Conservation (phyloP, 1,139 yeast genomes). For the Candida sanyaensis region DNA sequence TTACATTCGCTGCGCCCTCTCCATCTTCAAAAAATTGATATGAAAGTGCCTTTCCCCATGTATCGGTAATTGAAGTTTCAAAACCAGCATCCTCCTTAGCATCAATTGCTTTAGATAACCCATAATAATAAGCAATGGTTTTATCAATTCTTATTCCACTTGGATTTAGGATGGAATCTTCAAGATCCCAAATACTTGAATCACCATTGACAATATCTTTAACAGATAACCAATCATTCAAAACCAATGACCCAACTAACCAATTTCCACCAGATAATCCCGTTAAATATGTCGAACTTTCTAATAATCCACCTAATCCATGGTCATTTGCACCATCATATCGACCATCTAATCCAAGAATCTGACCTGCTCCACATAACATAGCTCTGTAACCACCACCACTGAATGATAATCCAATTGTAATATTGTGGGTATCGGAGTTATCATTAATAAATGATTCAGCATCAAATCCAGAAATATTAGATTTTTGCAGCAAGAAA, state of each 20-base stretch:
- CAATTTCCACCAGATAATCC: conserved; percentile 50
- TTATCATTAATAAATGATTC: conserved; percentile 27
- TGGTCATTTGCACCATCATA: conserved; percentile 23
- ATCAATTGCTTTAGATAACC: conserved; percentile 27
- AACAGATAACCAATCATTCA: conserved; percentile 42
- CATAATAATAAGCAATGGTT: conserved; percentile 35
- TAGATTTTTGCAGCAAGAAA: conserved; percentile 33
- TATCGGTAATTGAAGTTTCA: conserved; percentile 40
- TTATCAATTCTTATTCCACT: conserved; percentile 30
- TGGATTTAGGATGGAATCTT: conserved; percentile 42
- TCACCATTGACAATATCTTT: conserved; percentile 29
- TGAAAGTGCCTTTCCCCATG: conserved; percentile 45
- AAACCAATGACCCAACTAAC: conserved; percentile 41
- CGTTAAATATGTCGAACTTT: conserved; percentile 38
- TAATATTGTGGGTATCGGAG: conserved; percentile 30
- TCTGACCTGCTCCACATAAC: conserved; percentile 45
- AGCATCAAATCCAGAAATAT: conserved; percentile 37
- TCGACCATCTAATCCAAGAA: conserved; percentile 38
- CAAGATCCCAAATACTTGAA: conserved; percentile 39
- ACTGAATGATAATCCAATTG: conserved; percentile 45
- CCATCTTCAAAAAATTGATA: conserved; percentile 6
- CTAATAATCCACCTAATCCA: conserved; percentile 45
- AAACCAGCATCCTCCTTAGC: conserved; percentile 40
- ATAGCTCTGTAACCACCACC: conserved; percentile 52
- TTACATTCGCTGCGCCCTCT: conserved; percentile 30